Base-by-base conservation (phyloP, 2,329 filamentous ascomycete genomes). In the Aspergillus nomiae region DNA sequence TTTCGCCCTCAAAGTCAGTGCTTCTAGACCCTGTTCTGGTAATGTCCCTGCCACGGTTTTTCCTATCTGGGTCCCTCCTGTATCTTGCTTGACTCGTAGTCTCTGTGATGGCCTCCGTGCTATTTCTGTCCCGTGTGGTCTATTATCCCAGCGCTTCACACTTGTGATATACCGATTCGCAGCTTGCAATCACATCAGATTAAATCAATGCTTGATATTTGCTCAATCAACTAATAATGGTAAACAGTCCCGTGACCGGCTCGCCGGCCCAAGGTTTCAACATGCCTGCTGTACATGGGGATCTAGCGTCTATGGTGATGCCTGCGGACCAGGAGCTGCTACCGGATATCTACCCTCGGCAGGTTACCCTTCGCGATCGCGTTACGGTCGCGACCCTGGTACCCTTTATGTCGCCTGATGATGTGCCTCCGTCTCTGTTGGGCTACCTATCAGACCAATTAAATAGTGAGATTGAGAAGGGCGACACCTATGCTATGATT, bases 401-500 rank as follows among this genome's bases (percentile, higher is more conserved):
- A 57, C 93, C 93, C 11, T 93, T 96, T 77, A 88, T 88, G 21
- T 90, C 90, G n/a, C 86, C 87, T 21, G 83, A 87, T 61, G 87
- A 93, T 73, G 89, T 96, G n/a, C 93, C 93, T 2, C 81, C 83
- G 45, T 89, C 90, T 8, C 82, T 97, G 62, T 82, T 94, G 41
- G 84, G 85, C 45, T 95, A 96, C 73, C 86, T 97, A 54, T 91
- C 87, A 70, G 90, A 92, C 73, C 90, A 95, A 79, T 85, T 96
- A 71, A 94, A 94, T 76, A 90, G 91, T 78, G 93, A 96, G 78
- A 95, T 97, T 72, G 92, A 95, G 73, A 91, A 92, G 77, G 93
- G 93, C 61, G 92, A 96, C 76, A 96, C 93, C 1, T 96, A 96
- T 77, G 92, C 93, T 26, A 94, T 96, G 90, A 87, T 90, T 70